Conservation (phyloP, 179 eudicot genomes). For the Spergularia azorica region DNA sequence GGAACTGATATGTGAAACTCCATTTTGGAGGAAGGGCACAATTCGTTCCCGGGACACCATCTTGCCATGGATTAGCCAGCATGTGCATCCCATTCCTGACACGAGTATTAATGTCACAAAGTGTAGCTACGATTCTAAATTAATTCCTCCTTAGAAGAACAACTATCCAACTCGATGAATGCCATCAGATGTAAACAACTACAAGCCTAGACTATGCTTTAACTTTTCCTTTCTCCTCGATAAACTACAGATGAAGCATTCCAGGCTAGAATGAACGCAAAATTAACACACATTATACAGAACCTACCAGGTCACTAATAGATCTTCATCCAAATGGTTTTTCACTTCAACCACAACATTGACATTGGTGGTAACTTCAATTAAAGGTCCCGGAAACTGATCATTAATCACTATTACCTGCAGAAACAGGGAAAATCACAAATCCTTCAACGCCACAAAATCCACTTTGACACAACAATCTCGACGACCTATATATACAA, state of each 20-base stretch:
- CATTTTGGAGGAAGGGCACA: slow-evolving; percentile 80
- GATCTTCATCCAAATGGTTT: slow-evolving; percentile 72
- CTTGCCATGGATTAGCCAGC: slow-evolving; percentile 90
- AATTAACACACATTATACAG: neutral
- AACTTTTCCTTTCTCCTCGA: neutral
- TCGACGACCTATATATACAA: too few species aligned
- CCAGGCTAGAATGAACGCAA: neutral
- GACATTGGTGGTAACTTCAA: slow-evolving; percentile 72
- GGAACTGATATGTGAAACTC: slow-evolving; percentile 86
- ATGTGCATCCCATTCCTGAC: slow-evolving; percentile 54
- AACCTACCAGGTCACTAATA: slow-evolving; percentile 71
- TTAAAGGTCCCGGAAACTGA: slow-evolving; percentile 66
- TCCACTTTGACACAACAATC: too few species aligned
- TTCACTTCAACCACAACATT: slow-evolving; percentile 68
- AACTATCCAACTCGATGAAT: neutral
- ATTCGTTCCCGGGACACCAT: slow-evolving; percentile 85
- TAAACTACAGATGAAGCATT: neutral
- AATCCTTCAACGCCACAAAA: neutral
- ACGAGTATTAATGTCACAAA: slow-evolving; percentile 3
- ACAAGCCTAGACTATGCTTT: too few species aligned
- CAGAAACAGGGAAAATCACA: slow-evolving; percentile 20
- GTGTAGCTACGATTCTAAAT: neutral
- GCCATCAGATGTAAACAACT: neutral
- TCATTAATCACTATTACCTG: slow-evolving; percentile 85
- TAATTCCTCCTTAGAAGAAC: neutral